These are phyloP conservation scores for Tolypocladium cylindrosporum DNA, from an alignment of 2,329 filamentous ascomycete species.

Conservation along the genomic window DNA sequence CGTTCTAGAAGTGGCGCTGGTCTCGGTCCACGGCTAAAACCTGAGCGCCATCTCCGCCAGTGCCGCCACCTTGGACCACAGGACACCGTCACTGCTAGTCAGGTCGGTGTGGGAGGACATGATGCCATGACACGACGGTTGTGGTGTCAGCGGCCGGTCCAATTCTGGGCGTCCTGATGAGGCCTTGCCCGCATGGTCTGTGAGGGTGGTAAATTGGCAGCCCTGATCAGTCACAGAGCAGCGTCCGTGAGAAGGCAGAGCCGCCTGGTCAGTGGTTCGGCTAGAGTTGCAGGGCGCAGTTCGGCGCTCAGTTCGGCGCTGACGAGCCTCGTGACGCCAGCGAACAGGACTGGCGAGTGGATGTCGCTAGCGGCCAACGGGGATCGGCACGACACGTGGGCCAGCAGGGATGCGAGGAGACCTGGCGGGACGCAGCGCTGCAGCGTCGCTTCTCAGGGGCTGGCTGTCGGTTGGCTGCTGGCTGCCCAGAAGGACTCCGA, in stretches of 20 bases:
- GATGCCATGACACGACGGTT: not conserved
- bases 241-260: not conserved
- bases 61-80: not conserved
- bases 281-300: slow-evolving; percentile 1
- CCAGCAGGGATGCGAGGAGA: slow-evolving; percentile 3
- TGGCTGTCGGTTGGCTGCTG: not conserved
- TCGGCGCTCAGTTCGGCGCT: not conserved
- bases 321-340: not conserved
- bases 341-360: not conserved
- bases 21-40: not conserved
- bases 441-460: not conserved
- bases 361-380: not conserved
- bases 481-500: not conserved
- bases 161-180: not conserved
- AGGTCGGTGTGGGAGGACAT: not conserved
- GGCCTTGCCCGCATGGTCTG: not conserved
- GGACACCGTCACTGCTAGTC: not conserved
- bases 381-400: slow-evolving; percentile 9
- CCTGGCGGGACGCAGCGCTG: not conserved
- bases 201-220: not conserved
- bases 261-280: not conserved
- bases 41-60: not conserved
- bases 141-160: not conserved
- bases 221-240: not conserved
- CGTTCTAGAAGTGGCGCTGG: not conserved